Percentiles rank a stretch among this genome's conserved stretches.
Evolutionary conservation across 116 monocot genomes (phyloP).

Genomic region (Papilionanthe hybrid): DNA sequence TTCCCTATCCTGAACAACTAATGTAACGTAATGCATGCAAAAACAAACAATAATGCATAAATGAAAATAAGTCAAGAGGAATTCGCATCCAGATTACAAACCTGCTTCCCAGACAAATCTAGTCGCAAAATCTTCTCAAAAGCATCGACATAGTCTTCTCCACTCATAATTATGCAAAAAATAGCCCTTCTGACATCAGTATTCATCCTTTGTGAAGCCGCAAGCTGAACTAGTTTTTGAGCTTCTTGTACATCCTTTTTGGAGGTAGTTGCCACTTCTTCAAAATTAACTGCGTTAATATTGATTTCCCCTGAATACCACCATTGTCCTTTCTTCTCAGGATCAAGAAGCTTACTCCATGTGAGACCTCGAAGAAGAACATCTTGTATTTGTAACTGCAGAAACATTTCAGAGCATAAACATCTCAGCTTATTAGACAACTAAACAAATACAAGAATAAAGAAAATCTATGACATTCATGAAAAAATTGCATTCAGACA

Average conservation of each 20-base stretch:
- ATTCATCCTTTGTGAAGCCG: conserved; percentile 87
- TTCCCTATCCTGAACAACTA: conserved; percentile 72
- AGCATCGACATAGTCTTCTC: conserved; percentile 90
- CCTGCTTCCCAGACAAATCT: conserved; percentile 90
- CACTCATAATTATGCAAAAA: conserved; percentile 97
- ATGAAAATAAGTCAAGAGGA: neutral
- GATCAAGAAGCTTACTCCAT: conserved; percentile 87
- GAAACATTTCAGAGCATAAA: neutral
- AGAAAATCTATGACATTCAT: neutral
- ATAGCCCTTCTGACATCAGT: conserved; percentile 86
- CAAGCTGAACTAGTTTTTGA: conserved; percentile 80
- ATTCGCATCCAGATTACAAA: conserved; percentile 1
- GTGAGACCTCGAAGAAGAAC: conserved; percentile 71
- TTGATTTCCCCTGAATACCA: conserved; percentile 70
- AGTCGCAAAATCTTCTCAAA: conserved; percentile 92
- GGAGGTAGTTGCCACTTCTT: conserved; percentile 50
- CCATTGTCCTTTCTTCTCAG: conserved; percentile 98
- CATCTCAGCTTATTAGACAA: neutral
- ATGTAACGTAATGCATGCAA: neutral
- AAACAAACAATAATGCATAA: neutral
- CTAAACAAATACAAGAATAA: neutral
- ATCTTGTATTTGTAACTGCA: conserved; percentile 71
- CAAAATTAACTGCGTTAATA: conserved; percentile 33
- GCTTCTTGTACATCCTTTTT: conserved; percentile 54
- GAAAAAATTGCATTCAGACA: neutral